Evolutionary conservation across 2,329 filamentous ascomycete genomes (phyloP).

Genomic region (Colletotrichum gloeosporioides): DNA sequence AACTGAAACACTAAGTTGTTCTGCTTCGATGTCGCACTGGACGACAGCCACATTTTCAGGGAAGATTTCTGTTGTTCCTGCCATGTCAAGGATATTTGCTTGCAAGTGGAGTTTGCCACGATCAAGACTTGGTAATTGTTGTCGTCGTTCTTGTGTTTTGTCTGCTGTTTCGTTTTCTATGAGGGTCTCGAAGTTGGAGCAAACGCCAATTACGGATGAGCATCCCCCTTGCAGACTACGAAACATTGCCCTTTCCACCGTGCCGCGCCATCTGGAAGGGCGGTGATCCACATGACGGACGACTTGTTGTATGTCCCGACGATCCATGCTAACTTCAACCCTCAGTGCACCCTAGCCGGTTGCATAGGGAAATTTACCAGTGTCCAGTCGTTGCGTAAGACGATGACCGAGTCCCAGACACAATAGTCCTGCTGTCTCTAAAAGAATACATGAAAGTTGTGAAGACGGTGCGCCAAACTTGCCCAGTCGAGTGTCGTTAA

Average conservation of each 20-base stretch:
- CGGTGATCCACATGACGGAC: constrained; percentile 10
- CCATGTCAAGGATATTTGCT: not conserved
- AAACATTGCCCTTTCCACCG: constrained; percentile 20
- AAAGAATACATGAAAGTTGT: constrained; percentile 14
- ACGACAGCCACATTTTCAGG: not conserved
- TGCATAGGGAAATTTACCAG: constrained; percentile 14
- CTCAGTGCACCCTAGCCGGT: constrained; percentile 20
- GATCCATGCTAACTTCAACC: constrained; percentile 10
- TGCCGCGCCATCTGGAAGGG: constrained; percentile 14
- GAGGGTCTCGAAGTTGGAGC: not conserved
- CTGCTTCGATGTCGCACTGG: not conserved
- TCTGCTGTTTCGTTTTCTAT: not conserved
- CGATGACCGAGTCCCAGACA: constrained; percentile 15
- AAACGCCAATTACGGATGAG: constrained; percentile 20
- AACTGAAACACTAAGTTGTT: not conserved
- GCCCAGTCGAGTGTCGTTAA: constrained; percentile 19
- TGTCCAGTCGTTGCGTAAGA: constrained; percentile 16
- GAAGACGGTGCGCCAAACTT: constrained; percentile 20
- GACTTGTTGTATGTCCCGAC: constrained; percentile 1
- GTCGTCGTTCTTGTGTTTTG: not conserved
- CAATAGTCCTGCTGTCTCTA: constrained; percentile 16
- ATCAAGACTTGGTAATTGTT: not conserved
- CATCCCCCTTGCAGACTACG: constrained; percentile 22
- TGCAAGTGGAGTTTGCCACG: not conserved
- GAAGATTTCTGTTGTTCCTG: not conserved